phyloP scores from a whole-genome alignment of 148 eudicot species.

The Agrostemma githago region DNA sequence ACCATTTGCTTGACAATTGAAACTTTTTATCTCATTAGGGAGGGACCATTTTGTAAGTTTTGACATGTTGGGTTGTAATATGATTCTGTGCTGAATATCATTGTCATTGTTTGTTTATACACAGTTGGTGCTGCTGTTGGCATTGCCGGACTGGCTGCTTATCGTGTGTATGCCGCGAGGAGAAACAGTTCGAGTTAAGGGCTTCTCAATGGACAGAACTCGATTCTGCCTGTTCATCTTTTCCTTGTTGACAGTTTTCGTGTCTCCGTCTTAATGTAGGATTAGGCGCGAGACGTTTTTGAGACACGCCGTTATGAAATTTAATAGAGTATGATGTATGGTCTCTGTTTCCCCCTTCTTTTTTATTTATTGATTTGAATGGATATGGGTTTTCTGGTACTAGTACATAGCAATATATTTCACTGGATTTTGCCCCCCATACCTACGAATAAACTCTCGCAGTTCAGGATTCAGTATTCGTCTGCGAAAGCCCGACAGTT shows the following conservation, averaged over 20 bases:
- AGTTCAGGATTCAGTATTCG: too few species aligned
- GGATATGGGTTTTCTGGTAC: too few species aligned
- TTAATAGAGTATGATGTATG: too few species aligned
- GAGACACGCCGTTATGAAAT: neutral
- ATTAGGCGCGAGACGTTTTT: neutral
- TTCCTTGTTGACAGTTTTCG: neutral
- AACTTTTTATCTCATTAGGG: too few species aligned
- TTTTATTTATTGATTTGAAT: too few species aligned
- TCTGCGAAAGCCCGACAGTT: too few species aligned
- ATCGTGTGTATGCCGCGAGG: slow-evolving; percentile 68
- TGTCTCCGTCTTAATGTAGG: neutral
- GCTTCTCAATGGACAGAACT: neutral
- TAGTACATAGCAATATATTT: too few species aligned
- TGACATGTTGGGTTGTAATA: neutral
- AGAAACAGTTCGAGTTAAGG: slow-evolving; percentile 38
- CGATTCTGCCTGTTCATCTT: neutral
- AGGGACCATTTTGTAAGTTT: neutral
- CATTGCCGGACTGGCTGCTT: slow-evolving; percentile 65
- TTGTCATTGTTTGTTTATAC: too few species aligned
- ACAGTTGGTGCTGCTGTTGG: slow-evolving; percentile 72
- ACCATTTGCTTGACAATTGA: too few species aligned
- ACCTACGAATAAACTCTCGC: too few species aligned
- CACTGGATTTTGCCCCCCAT: too few species aligned
- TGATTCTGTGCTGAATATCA: neutral
- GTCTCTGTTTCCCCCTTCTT: too few species aligned